These are phyloP conservation scores for Pythium dissotocum DNA, from an alignment of 352 stramenopile genomes.

Conservation along the genomic window DNA sequence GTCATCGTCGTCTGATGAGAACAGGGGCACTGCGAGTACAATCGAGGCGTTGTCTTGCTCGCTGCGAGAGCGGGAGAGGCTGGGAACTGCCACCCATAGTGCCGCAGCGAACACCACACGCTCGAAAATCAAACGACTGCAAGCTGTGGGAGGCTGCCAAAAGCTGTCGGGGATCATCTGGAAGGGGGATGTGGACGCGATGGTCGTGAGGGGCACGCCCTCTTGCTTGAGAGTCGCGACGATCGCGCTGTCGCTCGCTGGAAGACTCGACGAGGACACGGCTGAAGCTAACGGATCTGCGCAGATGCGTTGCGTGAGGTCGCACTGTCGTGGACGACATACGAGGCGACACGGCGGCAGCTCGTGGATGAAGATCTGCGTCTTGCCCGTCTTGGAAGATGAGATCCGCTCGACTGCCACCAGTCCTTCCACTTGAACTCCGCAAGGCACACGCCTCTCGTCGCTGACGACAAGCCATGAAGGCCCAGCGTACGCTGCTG, in stretches of 20 bases:
- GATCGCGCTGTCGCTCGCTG: not conserved
- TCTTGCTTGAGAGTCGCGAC: constrained; percentile 8
- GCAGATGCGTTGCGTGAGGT: not conserved
- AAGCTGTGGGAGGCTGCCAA: not conserved
- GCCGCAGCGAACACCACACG: constrained; percentile 14
- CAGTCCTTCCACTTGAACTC: constrained; percentile 39
- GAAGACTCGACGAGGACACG: not conserved
- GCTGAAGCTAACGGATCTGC: not conserved
- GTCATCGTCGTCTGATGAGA: constrained; percentile 32
- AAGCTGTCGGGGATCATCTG: constrained; percentile 24
- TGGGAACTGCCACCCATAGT: constrained; percentile 18
- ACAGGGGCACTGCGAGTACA: constrained; percentile 31
- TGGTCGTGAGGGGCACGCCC: constrained; percentile 8
- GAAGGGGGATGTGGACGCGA: constrained; percentile 18
- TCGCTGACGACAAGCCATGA: constrained; percentile 11
- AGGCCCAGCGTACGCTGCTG: not conserved
- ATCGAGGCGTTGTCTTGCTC: constrained; percentile 18
- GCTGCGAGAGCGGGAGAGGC: constrained; percentile 13
- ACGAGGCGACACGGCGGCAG: constrained; percentile 41
- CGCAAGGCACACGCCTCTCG: constrained; percentile 16
- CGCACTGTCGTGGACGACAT: constrained; percentile 18
- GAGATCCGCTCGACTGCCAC: constrained; percentile 33
- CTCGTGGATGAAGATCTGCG: constrained; percentile 28
- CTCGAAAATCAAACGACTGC: not conserved
- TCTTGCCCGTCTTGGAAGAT: not conserved